Conservation (phyloP, 2,329 filamentous ascomycete genomes). For the Stylonectria norvegica region DNA sequence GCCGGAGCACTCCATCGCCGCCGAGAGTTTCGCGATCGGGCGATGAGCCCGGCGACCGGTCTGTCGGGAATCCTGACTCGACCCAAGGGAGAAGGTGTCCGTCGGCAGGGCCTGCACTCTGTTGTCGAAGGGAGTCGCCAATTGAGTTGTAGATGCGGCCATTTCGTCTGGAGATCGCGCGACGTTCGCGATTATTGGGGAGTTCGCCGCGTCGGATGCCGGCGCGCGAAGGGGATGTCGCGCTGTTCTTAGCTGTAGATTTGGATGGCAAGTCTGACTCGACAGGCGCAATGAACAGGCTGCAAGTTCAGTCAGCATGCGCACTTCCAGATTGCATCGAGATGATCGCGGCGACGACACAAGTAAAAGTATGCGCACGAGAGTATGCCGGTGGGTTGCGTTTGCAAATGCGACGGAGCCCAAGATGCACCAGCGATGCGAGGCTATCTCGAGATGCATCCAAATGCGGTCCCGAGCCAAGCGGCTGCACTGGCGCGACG, state of each 20-base stretch:
- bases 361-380: conserved; percentile 10
- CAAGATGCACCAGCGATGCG: conserved; percentile 15
- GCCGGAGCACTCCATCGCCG: too few species aligned
- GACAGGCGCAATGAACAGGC: conserved; percentile 45
- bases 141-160: conserved; percentile 24
- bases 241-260: conserved; percentile 28
- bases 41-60: too few species aligned
- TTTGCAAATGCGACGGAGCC: conserved; percentile 14
- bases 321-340: conserved; percentile 6
- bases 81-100: conserved; percentile 21
- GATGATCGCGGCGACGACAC: conserved; percentile 12
- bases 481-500: conserved; percentile 17
- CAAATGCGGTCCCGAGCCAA: conserved; percentile 18
- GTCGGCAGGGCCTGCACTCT: conserved; percentile 5
- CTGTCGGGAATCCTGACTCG: conserved; percentile 13
- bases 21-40: conserved; percentile 16
- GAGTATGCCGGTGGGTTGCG: conserved; percentile 14
- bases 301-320: conserved; percentile 24
- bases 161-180: conserved; percentile 29
- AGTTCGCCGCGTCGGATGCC: conserved; percentile 39
- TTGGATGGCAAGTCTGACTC: conserved; percentile 42
- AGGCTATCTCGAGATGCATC: conserved; percentile 21
- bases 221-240: conserved; percentile 35
- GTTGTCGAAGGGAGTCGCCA: conserved; percentile 11
- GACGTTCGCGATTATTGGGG: conserved; percentile 31